Base-by-base conservation (phyloP, 495 filamentous ascomycete species). In the Podospora tetraspora region DNA sequence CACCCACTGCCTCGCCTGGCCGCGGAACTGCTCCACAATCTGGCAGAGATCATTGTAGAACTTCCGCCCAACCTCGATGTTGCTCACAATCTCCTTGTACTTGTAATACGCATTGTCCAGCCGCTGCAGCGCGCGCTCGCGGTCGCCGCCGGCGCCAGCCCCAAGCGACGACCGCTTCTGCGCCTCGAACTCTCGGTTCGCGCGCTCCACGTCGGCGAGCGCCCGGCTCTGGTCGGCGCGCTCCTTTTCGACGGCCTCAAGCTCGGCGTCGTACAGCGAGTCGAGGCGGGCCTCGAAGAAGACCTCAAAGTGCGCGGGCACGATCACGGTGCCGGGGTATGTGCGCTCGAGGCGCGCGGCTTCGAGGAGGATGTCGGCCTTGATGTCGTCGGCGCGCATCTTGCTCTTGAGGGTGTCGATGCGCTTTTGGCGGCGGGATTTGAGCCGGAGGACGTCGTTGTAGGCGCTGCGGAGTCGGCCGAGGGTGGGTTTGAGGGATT, bases 41-140 rank as follows among this genome's bases (percentile, higher is more conserved):
- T 90, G 91, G 57, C 88, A 91, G 2, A 99, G 85, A 73, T 97
- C 94, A 74, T 99, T 98, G 80, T 98, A 99, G 76, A 99, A 99
- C 72, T 96, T 97, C 57, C 94, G 80, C 1, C 92, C 95, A 0
- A 90, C 91, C 65, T 97, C 92, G 0, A 97, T 79, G 73, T 98
- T 96, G 57, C 85, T 90, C 57, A 96, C 87, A 64, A 97, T 90
- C 77, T 99, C 94, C 78, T 95, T 96, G 79, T 97, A 97, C 79
- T 93, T 95, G 78, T 92, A 84, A 75, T 96, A 97, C 10, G 92
- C 95, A 65, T 93, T 95, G 75, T 98, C 94, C 23, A 99, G 83
- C 57, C 87, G 87, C 76, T 99, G 95, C 25, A 99, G 79, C 0
- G 93, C 93, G 69, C 88, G 86, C 73, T 97, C 94, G 24, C 95